Base-by-base conservation (phyloP, 23 red algal species). In the Pyropia yezoensis region DNA sequence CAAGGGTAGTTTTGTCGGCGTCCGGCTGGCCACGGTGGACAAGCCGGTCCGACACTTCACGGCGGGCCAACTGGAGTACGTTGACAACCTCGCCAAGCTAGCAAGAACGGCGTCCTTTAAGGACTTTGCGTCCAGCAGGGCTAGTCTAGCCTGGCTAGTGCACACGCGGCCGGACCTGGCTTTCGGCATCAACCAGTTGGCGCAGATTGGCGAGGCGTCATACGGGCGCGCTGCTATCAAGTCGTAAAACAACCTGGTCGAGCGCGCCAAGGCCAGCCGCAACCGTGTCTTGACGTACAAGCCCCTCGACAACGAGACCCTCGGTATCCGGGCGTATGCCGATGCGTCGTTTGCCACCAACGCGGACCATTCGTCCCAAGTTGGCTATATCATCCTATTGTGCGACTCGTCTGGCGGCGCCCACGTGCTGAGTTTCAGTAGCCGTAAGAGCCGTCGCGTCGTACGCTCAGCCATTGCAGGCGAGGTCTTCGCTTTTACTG, bases 261-360 rank as follows among this genome's bases (percentile, higher is more conserved):
- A 55, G 17, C 19, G 25, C 27, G 7, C 39, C n/a, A 34, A 55
- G n/a, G 57, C n/a, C 19, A 79, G 34, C 18, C 18, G 54, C 7
- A 32, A 16, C 6, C 0, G 53, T 33, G 18, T 66, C 14, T 45
- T 52, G 12, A 20, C 52, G 0, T 30, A 71, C 18, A 5, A 56
- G 23, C 33, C 6, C 3, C 62, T 69, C 2, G 23, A 69, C 3
- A 29, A 59, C 14, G 16, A 67, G n/a, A 57, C 33, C 27, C 20
- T 78, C 15, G 61, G 67, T 53, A 67, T 78, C 17, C 61, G 61
- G 17, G 74, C 50, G 8, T 78, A 67, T n/a, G n/a, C n/a, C n/a
- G n/a, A n/a, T n/a, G n/a, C n/a, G n/a, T n/a, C n/a, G n/a, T n/a
- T n/a, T n/a, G 14, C n/a, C 13, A 67, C 32, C 59, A 66, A 65